These are phyloP conservation scores for Ascochyta koolunga DNA, from an alignment of 2,329 filamentous ascomycete species.

Conservation along the genomic window DNA sequence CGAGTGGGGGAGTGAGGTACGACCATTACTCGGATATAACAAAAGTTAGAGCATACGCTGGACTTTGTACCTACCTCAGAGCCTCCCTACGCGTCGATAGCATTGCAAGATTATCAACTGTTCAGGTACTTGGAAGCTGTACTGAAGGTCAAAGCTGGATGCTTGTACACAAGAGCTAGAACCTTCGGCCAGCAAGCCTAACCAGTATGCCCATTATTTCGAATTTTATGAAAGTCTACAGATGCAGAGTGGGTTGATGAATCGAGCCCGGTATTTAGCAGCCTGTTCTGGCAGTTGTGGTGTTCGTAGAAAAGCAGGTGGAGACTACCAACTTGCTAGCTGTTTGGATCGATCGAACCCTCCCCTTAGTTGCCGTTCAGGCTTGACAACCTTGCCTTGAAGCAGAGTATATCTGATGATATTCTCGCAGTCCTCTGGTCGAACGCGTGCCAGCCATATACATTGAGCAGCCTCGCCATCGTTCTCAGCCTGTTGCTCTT, in stretches of 20 bases:
- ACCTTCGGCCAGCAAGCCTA: no score
- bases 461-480: slow-evolving; percentile 72
- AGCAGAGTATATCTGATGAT: slow-evolving; percentile 87
- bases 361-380: slow-evolving; percentile 80
- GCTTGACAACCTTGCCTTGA: slow-evolving; percentile 93
- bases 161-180: no score
- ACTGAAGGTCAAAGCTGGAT: no score
- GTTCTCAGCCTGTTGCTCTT: slow-evolving; percentile 46
- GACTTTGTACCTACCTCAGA: no score
- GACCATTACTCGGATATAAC: no score
- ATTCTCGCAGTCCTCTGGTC: slow-evolving; percentile 90
- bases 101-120: no score
- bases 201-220: no score
- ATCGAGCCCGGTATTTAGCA: neutral
- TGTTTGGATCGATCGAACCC: slow-evolving; percentile 86
- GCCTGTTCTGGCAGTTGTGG: neutral
- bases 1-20: no score
- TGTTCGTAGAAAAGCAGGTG: neutral
- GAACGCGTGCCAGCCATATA: slow-evolving; percentile 87
- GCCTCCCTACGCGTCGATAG: no score
- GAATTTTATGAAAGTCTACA: neutral
- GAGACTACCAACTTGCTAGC: slow-evolving; percentile 79
- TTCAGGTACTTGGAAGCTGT: no score
- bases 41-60: no score
- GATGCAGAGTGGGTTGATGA: neutral